phyloP scores from a whole-genome alignment of 2,329 filamentous ascomycete species.

The Cercospora zeina region DNA sequence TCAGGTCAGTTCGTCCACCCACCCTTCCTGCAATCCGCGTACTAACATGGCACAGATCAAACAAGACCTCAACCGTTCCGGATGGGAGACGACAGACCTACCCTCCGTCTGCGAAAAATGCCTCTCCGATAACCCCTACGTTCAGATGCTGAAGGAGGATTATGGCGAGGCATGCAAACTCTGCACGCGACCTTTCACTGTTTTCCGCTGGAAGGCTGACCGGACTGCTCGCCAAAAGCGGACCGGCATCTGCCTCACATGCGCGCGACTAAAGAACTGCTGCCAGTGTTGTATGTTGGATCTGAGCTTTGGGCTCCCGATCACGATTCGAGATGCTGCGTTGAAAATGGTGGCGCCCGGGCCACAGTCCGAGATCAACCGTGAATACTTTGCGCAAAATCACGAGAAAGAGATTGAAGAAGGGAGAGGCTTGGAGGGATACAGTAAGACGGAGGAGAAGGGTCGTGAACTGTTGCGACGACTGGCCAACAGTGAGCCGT shows the following conservation, averaged over 20 bases:
- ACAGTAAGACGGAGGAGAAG: slow-evolving; percentile 97
- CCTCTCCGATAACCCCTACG: slow-evolving; percentile 92
- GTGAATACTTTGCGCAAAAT: slow-evolving; percentile 97
- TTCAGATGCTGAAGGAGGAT: slow-evolving; percentile 98
- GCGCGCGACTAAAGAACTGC: slow-evolving; percentile 96
- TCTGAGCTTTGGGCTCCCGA: slow-evolving; percentile 90
- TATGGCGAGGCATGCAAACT: slow-evolving; percentile 70
- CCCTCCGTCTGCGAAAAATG: slow-evolving; percentile 89
- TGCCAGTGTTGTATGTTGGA: slow-evolving; percentile 99
- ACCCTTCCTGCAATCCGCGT: slow-evolving; percentile 15
- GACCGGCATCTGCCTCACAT: slow-evolving; percentile 94
- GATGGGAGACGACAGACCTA: slow-evolving; percentile 92
- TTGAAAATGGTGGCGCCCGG: slow-evolving; percentile 97
- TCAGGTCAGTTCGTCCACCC: neutral
- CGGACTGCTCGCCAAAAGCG: slow-evolving; percentile 88
- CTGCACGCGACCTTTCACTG: slow-evolving; percentile 91
- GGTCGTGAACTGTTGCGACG: slow-evolving; percentile 82
- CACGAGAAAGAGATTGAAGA: slow-evolving; percentile 95
- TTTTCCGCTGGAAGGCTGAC: slow-evolving; percentile 93
- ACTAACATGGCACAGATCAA: slow-evolving; percentile 88
- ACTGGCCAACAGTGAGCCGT: slow-evolving; percentile 88
- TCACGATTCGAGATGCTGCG: slow-evolving; percentile 91
- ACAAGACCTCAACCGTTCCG: slow-evolving; percentile 89
- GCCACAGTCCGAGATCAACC: slow-evolving; percentile 86
- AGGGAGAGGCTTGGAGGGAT: slow-evolving; percentile 81